These are phyloP conservation scores for Thyridium curvatum DNA, from an alignment of 2,329 filamentous ascomycete species.

Conservation along the genomic window DNA sequence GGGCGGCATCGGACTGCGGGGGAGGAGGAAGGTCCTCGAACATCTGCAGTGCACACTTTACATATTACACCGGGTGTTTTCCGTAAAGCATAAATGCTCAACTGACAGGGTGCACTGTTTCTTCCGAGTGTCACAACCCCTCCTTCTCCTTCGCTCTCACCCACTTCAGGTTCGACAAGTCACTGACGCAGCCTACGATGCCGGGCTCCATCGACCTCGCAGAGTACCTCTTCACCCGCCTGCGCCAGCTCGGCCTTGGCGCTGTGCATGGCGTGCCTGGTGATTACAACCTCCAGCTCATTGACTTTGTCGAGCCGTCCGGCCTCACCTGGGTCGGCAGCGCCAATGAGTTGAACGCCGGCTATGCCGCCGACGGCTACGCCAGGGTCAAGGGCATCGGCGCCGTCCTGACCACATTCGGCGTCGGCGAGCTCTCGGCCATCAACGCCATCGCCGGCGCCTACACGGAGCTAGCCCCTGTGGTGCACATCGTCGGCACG, in stretches of 20 bases:
- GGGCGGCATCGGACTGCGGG: no score
- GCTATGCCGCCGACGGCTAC: constrained; percentile 77
- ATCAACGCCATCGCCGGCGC: constrained; percentile 70
- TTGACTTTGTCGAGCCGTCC: constrained; percentile 57
- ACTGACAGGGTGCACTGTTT: no score
- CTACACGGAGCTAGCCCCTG: constrained; percentile 64
- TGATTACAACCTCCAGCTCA: constrained; percentile 65
- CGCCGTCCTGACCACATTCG: constrained; percentile 69
- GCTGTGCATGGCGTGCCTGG: constrained; percentile 65
- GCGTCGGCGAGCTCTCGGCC: constrained; percentile 68
- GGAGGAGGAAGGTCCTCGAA: no score
- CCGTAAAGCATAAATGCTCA: no score
- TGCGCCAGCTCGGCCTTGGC: constrained; percentile 57
- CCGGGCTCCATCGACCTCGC: no score
- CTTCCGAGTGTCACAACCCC: no score
- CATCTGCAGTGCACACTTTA: no score
- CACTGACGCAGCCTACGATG: no score
- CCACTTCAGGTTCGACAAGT: no score
- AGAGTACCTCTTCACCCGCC: constrained; percentile 59
- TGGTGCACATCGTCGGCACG: constrained; percentile 61
- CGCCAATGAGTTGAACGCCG: constrained; percentile 68
- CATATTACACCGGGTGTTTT: no score
- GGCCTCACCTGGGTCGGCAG: constrained; percentile 62
- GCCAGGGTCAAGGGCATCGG: constrained; percentile 65
- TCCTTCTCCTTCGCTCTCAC: no score